Percentiles rank a stretch among this genome's conserved stretches.
phyloP scores from a whole-genome alignment of 2,329 filamentous ascomycete genomes.

The Colletotrichum melonis region DNA sequence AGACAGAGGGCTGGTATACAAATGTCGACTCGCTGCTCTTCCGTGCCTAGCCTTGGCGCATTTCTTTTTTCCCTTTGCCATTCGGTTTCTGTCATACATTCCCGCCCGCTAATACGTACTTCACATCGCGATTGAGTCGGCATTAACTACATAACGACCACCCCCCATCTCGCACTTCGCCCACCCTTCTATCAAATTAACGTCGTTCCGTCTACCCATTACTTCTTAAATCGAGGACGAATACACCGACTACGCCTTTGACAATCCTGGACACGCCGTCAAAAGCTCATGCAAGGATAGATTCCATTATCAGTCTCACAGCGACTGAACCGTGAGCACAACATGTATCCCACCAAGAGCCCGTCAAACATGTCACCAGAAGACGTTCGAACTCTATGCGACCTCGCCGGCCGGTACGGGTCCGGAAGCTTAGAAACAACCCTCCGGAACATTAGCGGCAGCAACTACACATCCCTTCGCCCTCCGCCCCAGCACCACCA shows the following conservation, averaged over 20 bases:
- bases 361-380: slow-evolving; percentile 16
- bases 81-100: neutral
- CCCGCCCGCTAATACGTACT: neutral
- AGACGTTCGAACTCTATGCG: slow-evolving; percentile 10
- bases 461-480: neutral
- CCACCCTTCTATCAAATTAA: neutral
- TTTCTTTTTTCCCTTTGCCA: neutral
- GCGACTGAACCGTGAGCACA: slow-evolving; percentile 4
- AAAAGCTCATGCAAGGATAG: slow-evolving; percentile 1
- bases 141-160: slow-evolving; percentile 20
- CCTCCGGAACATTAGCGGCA: slow-evolving; percentile 11
- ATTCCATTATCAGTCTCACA: neutral
- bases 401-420: slow-evolving; percentile 28
- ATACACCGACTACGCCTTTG: neutral
- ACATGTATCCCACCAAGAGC: slow-evolving; percentile 3
- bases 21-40: slow-evolving; percentile 4
- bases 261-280: neutral
- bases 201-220: neutral
- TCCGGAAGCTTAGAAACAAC: slow-evolving; percentile 12
- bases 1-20: slow-evolving; percentile 11
- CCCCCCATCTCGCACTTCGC: neutral
- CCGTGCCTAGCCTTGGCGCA: neutral
- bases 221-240: neutral
- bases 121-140: neutral
- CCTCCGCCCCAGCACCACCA: slow-evolving; percentile 3